A percentile compares a stretch with the other conserved stretches of the same genome.
These are phyloP conservation scores for Psilocybe cubensis DNA, from an alignment of 768 basidiomycete genomes.

Conservation along the genomic window DNA sequence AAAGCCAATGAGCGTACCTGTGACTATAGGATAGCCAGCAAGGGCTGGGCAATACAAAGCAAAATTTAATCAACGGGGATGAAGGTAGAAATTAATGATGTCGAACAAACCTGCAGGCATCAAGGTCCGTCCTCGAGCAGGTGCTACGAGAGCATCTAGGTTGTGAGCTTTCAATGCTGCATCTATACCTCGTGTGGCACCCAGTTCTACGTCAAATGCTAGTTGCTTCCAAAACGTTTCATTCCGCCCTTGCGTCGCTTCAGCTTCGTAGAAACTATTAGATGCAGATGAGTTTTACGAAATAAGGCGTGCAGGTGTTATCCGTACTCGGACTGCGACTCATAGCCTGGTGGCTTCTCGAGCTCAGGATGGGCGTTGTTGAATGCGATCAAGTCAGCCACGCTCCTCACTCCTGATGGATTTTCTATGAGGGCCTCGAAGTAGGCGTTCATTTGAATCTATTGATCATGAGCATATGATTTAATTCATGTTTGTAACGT, in stretches of 20 bases:
- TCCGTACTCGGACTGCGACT: slow-evolving; percentile 41
- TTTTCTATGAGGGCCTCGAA: slow-evolving; percentile 49
- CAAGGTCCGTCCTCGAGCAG: slow-evolving; percentile 41
- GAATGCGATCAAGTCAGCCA: slow-evolving; percentile 63
- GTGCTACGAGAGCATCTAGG: slow-evolving; percentile 57
- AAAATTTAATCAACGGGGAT: background rate
- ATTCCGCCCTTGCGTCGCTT: slow-evolving; percentile 45
- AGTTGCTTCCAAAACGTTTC: slow-evolving; percentile 48
- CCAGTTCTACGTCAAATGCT: slow-evolving; percentile 47
- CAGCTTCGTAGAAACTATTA: slow-evolving; percentile 37
- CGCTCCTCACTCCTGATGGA: slow-evolving; percentile 56
- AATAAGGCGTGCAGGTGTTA: background rate
- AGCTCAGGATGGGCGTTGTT: slow-evolving; percentile 53
- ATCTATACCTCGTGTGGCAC: slow-evolving; percentile 57
- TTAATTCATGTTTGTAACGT: background rate
- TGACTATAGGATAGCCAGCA: slow-evolving; percentile 69
- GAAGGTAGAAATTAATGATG: background rate
- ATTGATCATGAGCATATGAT: background rate
- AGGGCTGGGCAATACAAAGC: slow-evolving; percentile 40
- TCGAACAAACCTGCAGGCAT: slow-evolving; percentile 39
- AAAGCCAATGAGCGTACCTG: slow-evolving; percentile 51
- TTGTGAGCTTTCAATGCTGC: slow-evolving; percentile 46
- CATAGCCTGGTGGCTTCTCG: slow-evolving; percentile 46
- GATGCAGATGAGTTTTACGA: background rate
- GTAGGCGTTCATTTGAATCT: slow-evolving; percentile 59